A percentile compares a stretch with the other conserved stretches of the same genome.
phyloP scores from a whole-genome alignment of 208 protist genomes.

The Wallacemonas sp. region DNA sequence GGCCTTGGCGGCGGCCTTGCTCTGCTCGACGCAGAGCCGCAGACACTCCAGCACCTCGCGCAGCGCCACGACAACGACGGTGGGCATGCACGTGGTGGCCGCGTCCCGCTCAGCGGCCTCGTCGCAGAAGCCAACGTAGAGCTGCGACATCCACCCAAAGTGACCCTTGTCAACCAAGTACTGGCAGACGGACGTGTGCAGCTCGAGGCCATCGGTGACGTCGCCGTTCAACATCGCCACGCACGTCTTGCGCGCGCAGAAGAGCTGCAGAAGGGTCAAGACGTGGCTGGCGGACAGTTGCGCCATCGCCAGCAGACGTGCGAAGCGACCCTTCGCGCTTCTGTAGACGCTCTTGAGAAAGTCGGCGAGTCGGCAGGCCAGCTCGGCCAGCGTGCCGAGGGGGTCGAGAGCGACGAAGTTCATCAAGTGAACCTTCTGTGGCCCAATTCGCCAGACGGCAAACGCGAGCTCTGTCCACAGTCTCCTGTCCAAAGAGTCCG shows the following conservation, averaged over 20 bases:
- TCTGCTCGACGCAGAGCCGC: constrained; percentile 45
- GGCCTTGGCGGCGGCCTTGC: constrained; percentile 38
- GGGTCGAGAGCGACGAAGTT: constrained; percentile 54
- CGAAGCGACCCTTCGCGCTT: background rate
- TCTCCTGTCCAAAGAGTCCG: constrained; percentile 27
- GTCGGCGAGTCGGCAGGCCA: constrained; percentile 47
- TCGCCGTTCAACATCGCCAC: constrained; percentile 43
- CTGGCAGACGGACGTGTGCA: constrained; percentile 30
- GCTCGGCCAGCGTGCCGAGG: constrained; percentile 21
- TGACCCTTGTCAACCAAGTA: constrained; percentile 32
- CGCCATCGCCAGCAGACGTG: constrained; percentile 33
- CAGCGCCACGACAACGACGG: constrained; percentile 34
- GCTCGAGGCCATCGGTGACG: background rate
- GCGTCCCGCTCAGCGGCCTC: constrained; percentile 33
- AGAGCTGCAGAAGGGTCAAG: constrained; percentile 51
- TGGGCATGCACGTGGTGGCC: constrained; percentile 27
- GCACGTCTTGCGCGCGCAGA: constrained; percentile 54
- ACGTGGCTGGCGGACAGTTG: constrained; percentile 47
- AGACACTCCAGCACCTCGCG: constrained; percentile 54
- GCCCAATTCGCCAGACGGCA: constrained; percentile 61
- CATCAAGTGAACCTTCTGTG: constrained; percentile 60
- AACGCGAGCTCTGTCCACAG: constrained; percentile 72
- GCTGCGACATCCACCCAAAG: constrained; percentile 49
- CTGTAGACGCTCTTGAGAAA: constrained; percentile 43
- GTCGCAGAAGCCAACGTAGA: constrained; percentile 60